phyloP scores from a whole-genome alignment of 306 rosid species.

The Quercus robur region DNA sequence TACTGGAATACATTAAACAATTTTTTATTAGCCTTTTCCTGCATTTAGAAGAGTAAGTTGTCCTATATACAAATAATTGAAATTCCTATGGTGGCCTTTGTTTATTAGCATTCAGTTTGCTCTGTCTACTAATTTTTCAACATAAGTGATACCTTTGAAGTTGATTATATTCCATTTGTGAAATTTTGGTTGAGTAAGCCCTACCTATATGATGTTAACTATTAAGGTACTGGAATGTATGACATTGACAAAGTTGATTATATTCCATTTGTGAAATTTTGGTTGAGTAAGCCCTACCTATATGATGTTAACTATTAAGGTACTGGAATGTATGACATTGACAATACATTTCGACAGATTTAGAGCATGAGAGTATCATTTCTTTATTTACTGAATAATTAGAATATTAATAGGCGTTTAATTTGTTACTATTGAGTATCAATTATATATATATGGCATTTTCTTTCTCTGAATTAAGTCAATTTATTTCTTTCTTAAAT shows the following conservation, averaged over 20 bases:
- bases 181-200: too few relatives aligned
- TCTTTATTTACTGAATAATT: neutral
- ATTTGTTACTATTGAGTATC: neutral
- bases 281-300: too few relatives aligned
- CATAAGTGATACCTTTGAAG: neutral
- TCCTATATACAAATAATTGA: slow-evolving; percentile 1
- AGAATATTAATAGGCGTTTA: neutral
- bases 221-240: too few relatives aligned
- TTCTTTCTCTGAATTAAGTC: neutral
- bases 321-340: too few relatives aligned
- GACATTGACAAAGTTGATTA: too few relatives aligned
- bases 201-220: too few relatives aligned
- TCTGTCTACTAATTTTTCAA: neutral
- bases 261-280: too few relatives aligned
- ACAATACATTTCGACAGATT: too few relatives aligned
- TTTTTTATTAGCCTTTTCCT: slow-evolving; percentile 63
- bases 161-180: too few relatives aligned
- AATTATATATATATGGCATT: neutral
- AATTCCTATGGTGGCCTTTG: neutral
- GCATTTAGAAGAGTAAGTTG: slow-evolving; percentile 74
- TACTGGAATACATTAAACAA: slow-evolving; percentile 45
- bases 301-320: too few relatives aligned
- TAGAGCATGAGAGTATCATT: neutral
- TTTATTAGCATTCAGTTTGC: neutral
- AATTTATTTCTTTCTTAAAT: neutral